Base-by-base conservation (phyloP, 148 eudicot genomes). In the Heliamphora exappendiculata region DNA sequence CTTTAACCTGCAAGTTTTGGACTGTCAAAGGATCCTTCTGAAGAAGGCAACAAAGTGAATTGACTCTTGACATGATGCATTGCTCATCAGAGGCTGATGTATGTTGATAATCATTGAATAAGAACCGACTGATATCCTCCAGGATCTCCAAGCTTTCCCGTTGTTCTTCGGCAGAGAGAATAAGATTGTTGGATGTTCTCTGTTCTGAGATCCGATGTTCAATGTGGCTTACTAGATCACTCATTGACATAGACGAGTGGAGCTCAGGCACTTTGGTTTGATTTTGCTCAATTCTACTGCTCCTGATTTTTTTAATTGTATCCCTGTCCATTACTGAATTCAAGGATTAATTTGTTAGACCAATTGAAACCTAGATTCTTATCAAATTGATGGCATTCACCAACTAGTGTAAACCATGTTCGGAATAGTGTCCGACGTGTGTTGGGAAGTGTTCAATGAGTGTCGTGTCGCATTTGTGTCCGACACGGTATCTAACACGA, bases 31-130 rank as follows among this genome's bases (percentile, higher is more conserved):
- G 78, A 45, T 93, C 98, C 82, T 83, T 91, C 73, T 91, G 98
- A 20, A 94, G 86, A 66, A 94, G 97, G 85, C 98, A 94, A 81
- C 95, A 94, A 39, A 94, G 96, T 65, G 98, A 94, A 70, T 94
- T 80, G 20, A 94, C 97, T 76, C 95, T 84, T 20, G 95, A 85
- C 92, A 94, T 89, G 69, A 92, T 81, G 16, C 78, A 75, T 57
- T 89, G 89, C 76, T 94, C 98, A 54, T 94, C 93, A 7, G 90
- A 87, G 58, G 80, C 76, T 31, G 89, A 79, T 39, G 78, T 24
- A 31, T 80, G 66, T 65, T 88, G 96, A 22, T 90, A 55, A 58
- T 95, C 99, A 14, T 70, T 87, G 26, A 92, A 81, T 7, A 95
- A 75, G 81, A 87, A 93, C 6, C 86, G 91, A 66, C 85, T 87